These are phyloP conservation scores for Millerozyma miso DNA, from an alignment of 805 yeast genomes.

Conservation along the genomic window DNA sequence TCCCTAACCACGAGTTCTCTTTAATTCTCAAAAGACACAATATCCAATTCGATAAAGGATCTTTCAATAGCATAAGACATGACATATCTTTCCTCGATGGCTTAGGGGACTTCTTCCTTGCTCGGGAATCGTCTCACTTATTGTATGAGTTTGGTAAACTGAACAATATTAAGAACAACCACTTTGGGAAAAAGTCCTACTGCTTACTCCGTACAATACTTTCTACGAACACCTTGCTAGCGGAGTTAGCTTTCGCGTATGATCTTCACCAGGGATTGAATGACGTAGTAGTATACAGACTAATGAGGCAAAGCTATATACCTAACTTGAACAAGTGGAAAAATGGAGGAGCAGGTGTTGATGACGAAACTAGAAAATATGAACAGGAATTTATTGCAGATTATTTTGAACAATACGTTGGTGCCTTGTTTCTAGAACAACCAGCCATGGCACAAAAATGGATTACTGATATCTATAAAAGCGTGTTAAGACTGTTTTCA, in stretches of 20 bases:
- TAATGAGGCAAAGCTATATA: constrained; percentile 24
- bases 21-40: constrained; percentile 13
- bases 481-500: constrained; percentile 25
- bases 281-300: constrained; percentile 22
- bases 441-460: constrained; percentile 33
- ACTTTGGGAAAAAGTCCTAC: constrained; percentile 24
- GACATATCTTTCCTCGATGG: constrained; percentile 39
- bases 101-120: constrained; percentile 36
- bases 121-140: constrained; percentile 32
- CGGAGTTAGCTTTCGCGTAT: constrained; percentile 33
- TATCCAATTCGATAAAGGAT: constrained; percentile 16
- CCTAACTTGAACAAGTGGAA: constrained; percentile 17
- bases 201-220: constrained; percentile 27
- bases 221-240: constrained; percentile 35
- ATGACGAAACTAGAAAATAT: constrained; percentile 17
- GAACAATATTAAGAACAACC: constrained; percentile 7
- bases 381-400: constrained; percentile 42
- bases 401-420: constrained; percentile 40
- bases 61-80: constrained; percentile 21
- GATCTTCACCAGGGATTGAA: constrained; percentile 29
- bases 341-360: constrained; percentile 6
- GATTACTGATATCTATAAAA: constrained; percentile 27
- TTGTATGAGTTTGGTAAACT: constrained; percentile 22
- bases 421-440: constrained; percentile 36
- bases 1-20: constrained; percentile 25